Base-by-base conservation (phyloP, 2,329 filamentous ascomycete genomes). In the Diaporthe helianthi region DNA sequence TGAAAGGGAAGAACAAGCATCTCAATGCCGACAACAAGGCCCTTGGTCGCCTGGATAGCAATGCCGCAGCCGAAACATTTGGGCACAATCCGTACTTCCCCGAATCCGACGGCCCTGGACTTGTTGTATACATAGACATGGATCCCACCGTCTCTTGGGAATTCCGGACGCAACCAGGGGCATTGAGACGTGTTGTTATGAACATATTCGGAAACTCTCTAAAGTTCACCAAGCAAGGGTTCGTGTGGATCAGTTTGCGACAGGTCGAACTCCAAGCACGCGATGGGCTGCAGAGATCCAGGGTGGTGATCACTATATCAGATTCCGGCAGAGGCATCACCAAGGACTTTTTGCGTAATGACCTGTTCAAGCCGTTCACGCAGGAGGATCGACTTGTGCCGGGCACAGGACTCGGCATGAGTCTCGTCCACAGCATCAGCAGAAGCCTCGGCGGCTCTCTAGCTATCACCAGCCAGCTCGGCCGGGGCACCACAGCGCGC, bases 281-380 rank as follows among this genome's bases (percentile, higher is more conserved):
- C 7, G n/a, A 65, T 22, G 36, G 49, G 19, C n/a, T 29, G 22
- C 47, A 41, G 12, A 38, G 44, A 26, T 44, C 71, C 26, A 67
- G 52, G 17, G 76, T 82, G 2, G 76, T 75, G 0, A 73, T 89
- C 7, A 85, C 81, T 0, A 85, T 93, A 1, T 80, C 82, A 0
- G 90, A 93, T 73, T 90, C 90, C 0, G 91, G 90, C 1, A 84
- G 84, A 53, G 91, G 90, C 1, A 93, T 93, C 41, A 85, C 85
- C 0, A 81, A 86, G 7, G 86, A 90, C 12, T 93, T 88, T 72
- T 78, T 92, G 13, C 82, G 85, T 24, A 84, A 86, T 10, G 83
- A 84, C 17, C 77, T 92, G 0, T 93, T 89, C 74, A 87, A 84
- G 0, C 87, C 89, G 0, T 92, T 92, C 71, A 78, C 83, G 0